A percentile compares a stretch with the other conserved stretches of the same genome.
Conservation (phyloP, 2,329 filamentous ascomycete genomes). For the Cordyceps tenuipes region DNA sequence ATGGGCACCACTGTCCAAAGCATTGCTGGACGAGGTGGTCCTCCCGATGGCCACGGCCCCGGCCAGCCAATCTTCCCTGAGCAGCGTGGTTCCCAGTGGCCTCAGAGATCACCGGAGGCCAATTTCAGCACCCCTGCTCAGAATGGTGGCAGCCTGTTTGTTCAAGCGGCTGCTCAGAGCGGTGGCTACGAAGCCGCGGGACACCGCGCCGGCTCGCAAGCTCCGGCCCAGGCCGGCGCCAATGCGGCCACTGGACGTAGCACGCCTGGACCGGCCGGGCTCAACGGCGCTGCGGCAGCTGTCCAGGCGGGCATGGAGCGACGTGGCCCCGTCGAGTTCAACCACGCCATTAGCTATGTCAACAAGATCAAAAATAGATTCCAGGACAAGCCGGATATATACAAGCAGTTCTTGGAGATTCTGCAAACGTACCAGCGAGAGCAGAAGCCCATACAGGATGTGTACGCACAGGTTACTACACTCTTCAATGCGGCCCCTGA, state of each 20-base stretch:
- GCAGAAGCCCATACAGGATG: conserved; percentile 96
- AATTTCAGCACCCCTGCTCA: conserved; percentile 52
- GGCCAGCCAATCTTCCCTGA: conserved; percentile 36
- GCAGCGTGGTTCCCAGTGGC: conserved; percentile 43
- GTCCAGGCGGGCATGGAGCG: conserved; percentile 65
- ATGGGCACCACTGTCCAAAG: conserved; percentile 95
- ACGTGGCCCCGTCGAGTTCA: conserved; percentile 93
- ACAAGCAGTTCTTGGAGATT: conserved; percentile 98
- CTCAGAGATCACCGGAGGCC: conserved; percentile 48
- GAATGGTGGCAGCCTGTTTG: conserved; percentile 40
- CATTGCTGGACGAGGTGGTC: conserved; percentile 52
- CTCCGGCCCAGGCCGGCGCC: conserved; percentile 37
- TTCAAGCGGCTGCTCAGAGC: conserved; percentile 31
- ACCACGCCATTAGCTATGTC: conserved; percentile 97
- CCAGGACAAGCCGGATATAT: conserved; percentile 92
- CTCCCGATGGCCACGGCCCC: conserved; percentile 36
- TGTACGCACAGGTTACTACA: conserved; percentile 92
- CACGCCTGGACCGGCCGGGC: conserved; percentile 42
- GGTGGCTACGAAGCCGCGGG: conserved; percentile 23
- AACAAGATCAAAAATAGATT: conserved; percentile 99
- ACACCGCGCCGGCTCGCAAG: conserved; percentile 19
- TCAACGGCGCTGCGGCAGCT: conserved; percentile 50
- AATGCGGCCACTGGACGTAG: conserved; percentile 55
- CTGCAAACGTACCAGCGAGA: conserved; percentile 96
- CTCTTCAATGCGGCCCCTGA: conserved; percentile 91